phyloP scores from a whole-genome alignment of 2,329 filamentous ascomycete species.

The Fulvia fulva region DNA sequence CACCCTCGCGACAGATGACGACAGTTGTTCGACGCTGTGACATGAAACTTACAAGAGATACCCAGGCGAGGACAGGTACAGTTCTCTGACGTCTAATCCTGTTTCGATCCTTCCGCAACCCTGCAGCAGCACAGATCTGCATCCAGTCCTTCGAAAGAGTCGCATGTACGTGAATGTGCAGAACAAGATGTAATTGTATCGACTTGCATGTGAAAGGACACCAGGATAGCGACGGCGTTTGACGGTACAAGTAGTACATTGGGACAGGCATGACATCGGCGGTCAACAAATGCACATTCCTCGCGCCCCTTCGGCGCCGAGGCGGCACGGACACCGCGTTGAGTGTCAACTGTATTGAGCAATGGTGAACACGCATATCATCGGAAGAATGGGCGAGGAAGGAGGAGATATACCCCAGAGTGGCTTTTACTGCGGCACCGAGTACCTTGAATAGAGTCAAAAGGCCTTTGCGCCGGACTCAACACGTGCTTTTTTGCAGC shows the following conservation, averaged over 20 bases:
- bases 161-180: background rate
- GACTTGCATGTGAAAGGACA: constrained; percentile 3
- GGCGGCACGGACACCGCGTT: background rate
- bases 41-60: constrained; percentile 12
- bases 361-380: background rate
- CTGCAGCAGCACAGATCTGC: background rate
- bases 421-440: constrained; percentile 1
- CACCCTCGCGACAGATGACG: constrained; percentile 4
- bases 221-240: constrained; percentile 11
- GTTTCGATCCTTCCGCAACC: background rate
- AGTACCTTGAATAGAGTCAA: background rate
- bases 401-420: constrained; percentile 10
- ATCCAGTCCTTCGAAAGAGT: background rate
- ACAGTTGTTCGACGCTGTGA: background rate
- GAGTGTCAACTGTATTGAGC: background rate
- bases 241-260: background rate
- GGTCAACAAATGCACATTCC: background rate
- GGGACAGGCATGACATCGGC: constrained; percentile 5
- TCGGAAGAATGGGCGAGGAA: background rate
- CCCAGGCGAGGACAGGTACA: constrained; percentile 17
- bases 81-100: constrained; percentile 14
- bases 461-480: background rate
- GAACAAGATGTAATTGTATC: background rate
- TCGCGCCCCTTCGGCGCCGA: background rate
- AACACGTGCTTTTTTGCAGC: constrained; percentile 3